These are phyloP conservation scores for Xylaria longipes DNA, from an alignment of 495 filamentous ascomycete species.

Conservation along the genomic window DNA sequence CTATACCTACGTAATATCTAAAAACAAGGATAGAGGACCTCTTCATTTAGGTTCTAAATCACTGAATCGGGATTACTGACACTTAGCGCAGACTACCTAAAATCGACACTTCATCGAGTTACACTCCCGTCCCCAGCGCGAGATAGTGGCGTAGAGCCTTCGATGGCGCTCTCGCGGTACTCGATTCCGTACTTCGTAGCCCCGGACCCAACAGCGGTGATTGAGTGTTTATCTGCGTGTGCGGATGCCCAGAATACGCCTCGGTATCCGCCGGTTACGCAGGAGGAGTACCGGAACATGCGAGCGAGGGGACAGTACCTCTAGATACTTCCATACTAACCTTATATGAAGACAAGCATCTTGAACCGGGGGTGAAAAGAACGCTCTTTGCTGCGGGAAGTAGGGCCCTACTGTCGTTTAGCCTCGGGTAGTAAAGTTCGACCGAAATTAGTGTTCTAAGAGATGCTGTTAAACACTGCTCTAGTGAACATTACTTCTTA, in stretches of 20 bases:
- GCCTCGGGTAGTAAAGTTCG: background rate
- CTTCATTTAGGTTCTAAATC: background rate
- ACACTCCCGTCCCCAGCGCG: slow-evolving; percentile 48
- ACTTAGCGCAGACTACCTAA: slow-evolving; percentile 50
- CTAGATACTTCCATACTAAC: slow-evolving; percentile 16
- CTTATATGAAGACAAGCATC: background rate
- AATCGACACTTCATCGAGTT: slow-evolving; percentile 64
- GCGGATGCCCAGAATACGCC: slow-evolving; percentile 42
- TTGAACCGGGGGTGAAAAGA: background rate
- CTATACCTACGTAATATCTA: background rate
- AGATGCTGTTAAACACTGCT: background rate
- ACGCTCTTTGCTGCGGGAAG: background rate
- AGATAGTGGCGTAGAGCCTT: slow-evolving; percentile 39
- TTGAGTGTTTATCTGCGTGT: slow-evolving; percentile 64
- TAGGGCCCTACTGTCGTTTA: background rate
- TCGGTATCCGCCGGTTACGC: slow-evolving; percentile 61
- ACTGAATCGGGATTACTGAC: slow-evolving; percentile 12
- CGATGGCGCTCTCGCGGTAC: slow-evolving; percentile 61
- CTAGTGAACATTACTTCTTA: background rate
- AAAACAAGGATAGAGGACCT: background rate
- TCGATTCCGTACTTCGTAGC: slow-evolving; percentile 69
- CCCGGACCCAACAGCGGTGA: slow-evolving; percentile 59
- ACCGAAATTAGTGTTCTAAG: background rate
- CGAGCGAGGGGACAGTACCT: slow-evolving; percentile 59
- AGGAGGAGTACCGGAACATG: slow-evolving; percentile 59